Conservation (phyloP, 441 rosid species). For the Cnidoscolus chayamansa region DNA sequence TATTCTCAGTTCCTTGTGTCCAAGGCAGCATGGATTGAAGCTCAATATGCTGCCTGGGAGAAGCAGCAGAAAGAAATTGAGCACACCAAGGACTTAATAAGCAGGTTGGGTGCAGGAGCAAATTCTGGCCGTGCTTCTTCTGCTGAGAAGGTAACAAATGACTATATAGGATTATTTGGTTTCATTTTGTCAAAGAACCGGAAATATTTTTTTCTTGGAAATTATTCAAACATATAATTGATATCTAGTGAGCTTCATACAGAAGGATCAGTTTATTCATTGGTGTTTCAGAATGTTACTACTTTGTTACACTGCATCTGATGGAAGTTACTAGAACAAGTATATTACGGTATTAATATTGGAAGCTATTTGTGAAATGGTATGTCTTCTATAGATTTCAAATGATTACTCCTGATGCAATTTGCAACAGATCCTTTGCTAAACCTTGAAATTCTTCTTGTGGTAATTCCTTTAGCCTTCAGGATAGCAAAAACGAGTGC, state of each 20-base stretch:
- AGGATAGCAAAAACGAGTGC: neutral
- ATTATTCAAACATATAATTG: slow-evolving; percentile 4
- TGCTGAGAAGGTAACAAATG: slow-evolving; percentile 71
- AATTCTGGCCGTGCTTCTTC: slow-evolving; percentile 93
- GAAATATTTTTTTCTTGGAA: neutral
- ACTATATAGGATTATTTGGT: neutral
- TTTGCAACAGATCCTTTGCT: neutral
- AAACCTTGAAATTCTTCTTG: neutral
- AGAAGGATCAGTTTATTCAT: neutral
- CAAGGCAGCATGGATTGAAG: slow-evolving; percentile 73
- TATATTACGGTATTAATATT: neutral
- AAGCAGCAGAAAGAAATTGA: slow-evolving; percentile 90
- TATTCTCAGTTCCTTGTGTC: slow-evolving; percentile 76
- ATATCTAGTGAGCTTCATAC: neutral
- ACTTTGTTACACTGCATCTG: neutral
- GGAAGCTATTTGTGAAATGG: neutral
- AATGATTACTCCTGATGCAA: neutral
- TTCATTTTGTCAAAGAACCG: neutral
- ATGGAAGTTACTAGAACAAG: neutral
- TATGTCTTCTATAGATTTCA: neutral
- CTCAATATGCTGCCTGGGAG: slow-evolving; percentile 85
- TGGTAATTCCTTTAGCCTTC: neutral
- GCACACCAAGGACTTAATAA: slow-evolving; percentile 66
- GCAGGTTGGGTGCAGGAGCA: slow-evolving; percentile 74
- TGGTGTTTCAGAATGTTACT: neutral